Percentiles rank a stretch among this genome's conserved stretches.
Conservation (phyloP, 768 basidiomycete species). For the Pleurotus tuoliensis region DNA sequence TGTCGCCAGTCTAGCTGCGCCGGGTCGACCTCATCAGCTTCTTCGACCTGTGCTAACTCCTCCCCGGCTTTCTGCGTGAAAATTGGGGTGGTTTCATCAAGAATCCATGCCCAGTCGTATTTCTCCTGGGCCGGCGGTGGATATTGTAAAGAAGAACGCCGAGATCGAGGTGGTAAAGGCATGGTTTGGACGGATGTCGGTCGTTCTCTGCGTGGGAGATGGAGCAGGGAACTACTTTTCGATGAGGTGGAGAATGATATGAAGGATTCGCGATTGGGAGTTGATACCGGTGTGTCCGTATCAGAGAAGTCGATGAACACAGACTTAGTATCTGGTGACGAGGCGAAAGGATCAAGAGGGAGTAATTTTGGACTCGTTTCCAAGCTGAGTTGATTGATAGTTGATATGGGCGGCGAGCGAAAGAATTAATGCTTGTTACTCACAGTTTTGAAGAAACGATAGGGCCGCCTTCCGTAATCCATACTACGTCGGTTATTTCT, state of each 20-base stretch:
- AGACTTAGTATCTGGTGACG: slow-evolving; percentile 38
- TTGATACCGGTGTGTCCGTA: slow-evolving; percentile 22
- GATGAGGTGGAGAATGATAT: slow-evolving; percentile 35
- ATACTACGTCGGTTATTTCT: background rate
- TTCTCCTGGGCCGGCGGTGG: slow-evolving; percentile 24
- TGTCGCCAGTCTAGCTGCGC: slow-evolving; percentile 52
- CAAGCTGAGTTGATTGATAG: slow-evolving; percentile 11
- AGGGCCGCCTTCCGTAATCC: slow-evolving; percentile 6
- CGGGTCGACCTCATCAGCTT: slow-evolving; percentile 30
- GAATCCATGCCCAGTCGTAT: slow-evolving; percentile 32
- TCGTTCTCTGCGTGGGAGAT: slow-evolving; percentile 16
- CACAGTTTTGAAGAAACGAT: slow-evolving; percentile 5
- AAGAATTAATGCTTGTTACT: slow-evolving; percentile 4
- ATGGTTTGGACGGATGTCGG: slow-evolving; percentile 24
- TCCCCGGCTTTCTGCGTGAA: slow-evolving; percentile 16
- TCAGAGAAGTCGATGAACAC: slow-evolving; percentile 40
- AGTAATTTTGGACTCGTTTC: slow-evolving; percentile 8
- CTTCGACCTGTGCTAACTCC: slow-evolving; percentile 11
- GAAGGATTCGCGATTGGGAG: slow-evolving; percentile 35
- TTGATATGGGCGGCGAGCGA: background rate
- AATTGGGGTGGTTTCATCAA: slow-evolving; percentile 30
- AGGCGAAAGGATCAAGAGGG: slow-evolving; percentile 35
- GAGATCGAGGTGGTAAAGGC: slow-evolving; percentile 23
- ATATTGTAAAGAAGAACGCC: slow-evolving; percentile 27
- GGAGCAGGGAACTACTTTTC: slow-evolving; percentile 16